phyloP scores from a whole-genome alignment of 257 asterid genomes.

The Verbascum thapsus region DNA sequence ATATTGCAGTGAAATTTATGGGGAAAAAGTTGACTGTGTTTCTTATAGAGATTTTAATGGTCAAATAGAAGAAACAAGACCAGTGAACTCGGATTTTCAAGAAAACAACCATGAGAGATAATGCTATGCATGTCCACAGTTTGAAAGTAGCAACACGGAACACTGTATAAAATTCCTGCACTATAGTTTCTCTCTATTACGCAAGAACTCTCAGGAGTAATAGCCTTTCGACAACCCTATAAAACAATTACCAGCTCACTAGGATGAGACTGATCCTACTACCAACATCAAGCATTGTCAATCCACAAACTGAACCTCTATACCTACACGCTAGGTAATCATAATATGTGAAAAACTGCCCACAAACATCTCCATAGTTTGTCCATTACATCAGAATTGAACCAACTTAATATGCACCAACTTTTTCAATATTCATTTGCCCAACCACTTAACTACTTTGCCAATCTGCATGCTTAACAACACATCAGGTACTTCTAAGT shows the following conservation, averaged over 20 bases:
- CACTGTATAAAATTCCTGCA: background rate
- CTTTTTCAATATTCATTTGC: constrained; percentile 1
- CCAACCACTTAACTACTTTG: constrained; percentile 18
- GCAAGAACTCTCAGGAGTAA: constrained; percentile 14
- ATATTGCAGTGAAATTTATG: background rate
- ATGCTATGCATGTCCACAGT: background rate
- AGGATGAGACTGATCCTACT: constrained; percentile 1
- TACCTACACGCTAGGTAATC: background rate
- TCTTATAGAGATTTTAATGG: background rate
- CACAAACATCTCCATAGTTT: background rate
- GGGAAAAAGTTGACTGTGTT: background rate
- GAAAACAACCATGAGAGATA: background rate
- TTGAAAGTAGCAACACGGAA: background rate
- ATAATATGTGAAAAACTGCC: background rate
- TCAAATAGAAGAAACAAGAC: constrained; percentile 1
- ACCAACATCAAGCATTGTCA: constrained; percentile 1
- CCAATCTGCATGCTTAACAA: constrained; percentile 15
- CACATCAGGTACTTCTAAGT: constrained; percentile 11
- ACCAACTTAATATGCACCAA: background rate
- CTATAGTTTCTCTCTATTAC: background rate
- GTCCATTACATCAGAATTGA: constrained; percentile 9
- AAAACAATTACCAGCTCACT: background rate
- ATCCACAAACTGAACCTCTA: constrained; percentile 10
- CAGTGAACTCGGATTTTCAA: constrained; percentile 12
- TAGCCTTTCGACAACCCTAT: constrained; percentile 18